A percentile compares a stretch with the other conserved stretches of the same genome.
These are phyloP conservation scores for Tolypocladium inflatum DNA, from an alignment of 2,329 filamentous ascomycete genomes.

Conservation along the genomic window DNA sequence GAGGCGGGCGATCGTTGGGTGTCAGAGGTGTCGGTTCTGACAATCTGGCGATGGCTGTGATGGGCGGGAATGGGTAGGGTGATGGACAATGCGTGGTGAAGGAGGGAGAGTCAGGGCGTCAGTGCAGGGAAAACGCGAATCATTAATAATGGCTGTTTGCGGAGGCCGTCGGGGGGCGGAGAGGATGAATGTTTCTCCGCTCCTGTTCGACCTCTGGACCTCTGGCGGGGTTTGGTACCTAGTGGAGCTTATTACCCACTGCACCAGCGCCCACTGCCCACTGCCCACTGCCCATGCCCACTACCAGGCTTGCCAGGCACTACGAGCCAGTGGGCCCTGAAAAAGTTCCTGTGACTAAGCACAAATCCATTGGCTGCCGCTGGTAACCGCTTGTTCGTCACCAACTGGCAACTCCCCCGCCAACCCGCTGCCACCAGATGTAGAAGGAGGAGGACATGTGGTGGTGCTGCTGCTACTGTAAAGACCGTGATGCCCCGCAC, in stretches of 20 bases:
- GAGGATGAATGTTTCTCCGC: background rate
- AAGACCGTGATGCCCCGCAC: slow-evolving; percentile 34
- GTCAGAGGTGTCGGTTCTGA: background rate
- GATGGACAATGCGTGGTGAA: background rate
- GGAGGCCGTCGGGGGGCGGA: background rate
- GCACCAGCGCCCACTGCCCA: too few relatives aligned
- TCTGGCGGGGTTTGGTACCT: too few relatives aligned
- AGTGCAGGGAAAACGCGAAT: background rate
- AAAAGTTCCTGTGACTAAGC: background rate
- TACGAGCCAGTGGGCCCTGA: background rate
- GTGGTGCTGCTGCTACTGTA: background rate
- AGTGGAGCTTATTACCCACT: background rate
- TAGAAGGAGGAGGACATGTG: background rate
- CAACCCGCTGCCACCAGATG: slow-evolving; percentile 6
- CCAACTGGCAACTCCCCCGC: slow-evolving; percentile 12
- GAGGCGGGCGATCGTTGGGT: background rate
- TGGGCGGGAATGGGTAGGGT: background rate
- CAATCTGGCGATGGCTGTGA: background rate
- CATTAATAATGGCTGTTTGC: slow-evolving; percentile 1
- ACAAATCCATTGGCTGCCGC: slow-evolving; percentile 16
- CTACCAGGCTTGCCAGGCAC: too few relatives aligned
- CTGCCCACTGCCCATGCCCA: too few relatives aligned
- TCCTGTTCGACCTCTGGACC: background rate
- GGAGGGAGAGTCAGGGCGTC: background rate
- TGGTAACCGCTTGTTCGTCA: slow-evolving; percentile 11